phyloP scores from a whole-genome alignment of 306 rosid species.

The Quercus aquifolioides region DNA sequence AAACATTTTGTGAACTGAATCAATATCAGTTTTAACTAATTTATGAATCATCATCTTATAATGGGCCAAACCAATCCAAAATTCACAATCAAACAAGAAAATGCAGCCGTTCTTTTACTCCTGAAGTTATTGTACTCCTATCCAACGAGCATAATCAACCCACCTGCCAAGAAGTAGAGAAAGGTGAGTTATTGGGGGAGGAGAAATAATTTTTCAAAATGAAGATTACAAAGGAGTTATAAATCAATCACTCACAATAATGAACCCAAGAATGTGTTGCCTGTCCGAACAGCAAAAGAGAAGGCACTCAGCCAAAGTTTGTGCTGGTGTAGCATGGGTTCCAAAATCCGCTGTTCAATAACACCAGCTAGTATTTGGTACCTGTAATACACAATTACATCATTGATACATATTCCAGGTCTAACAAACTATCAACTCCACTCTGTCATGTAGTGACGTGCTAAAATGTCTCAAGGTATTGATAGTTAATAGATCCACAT shows the following conservation, averaged over 20 bases:
- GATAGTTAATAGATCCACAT: neutral
- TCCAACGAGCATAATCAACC: conserved; percentile 91
- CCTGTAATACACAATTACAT: conserved; percentile 36
- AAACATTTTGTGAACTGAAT: conserved; percentile 27
- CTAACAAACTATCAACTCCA: neutral
- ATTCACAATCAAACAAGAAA: conserved; percentile 20
- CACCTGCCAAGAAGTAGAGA: conserved; percentile 49
- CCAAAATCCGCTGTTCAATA: conserved; percentile 77
- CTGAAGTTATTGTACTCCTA: conserved; percentile 65
- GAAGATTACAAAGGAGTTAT: neutral
- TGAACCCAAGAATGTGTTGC: conserved; percentile 84
- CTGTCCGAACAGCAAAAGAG: conserved; percentile 80
- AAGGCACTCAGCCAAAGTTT: conserved; percentile 70
- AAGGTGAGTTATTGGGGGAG: neutral
- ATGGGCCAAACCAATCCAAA: conserved; percentile 18
- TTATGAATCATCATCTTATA: conserved; percentile 23
- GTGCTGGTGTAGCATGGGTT: conserved; percentile 76
- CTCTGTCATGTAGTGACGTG: neutral
- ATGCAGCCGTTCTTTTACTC: neutral
- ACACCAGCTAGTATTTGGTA: conserved; percentile 80
- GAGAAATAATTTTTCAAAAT: neutral
- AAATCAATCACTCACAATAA: conserved; percentile 50
- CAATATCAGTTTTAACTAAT: conserved; percentile 3
- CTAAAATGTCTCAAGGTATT: neutral
- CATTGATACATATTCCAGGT: neutral